Conservation (phyloP, 2,329 filamentous ascomycete genomes). For the Rhynchosporium agropyri region DNA sequence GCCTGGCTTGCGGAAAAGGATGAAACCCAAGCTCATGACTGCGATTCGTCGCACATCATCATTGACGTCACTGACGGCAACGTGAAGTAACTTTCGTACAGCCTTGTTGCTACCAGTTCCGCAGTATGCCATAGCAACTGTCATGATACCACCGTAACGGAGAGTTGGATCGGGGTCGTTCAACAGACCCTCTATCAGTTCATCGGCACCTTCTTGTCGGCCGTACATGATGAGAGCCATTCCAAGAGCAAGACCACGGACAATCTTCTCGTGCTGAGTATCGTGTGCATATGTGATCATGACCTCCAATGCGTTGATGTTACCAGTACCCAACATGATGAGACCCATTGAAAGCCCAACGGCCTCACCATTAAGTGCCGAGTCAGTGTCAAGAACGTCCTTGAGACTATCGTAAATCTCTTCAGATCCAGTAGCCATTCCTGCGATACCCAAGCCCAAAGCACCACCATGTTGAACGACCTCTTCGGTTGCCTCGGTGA, state of each 20-base stretch:
- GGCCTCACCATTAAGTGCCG: conserved; percentile 93
- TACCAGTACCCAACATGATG: conserved; percentile 98
- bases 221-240: conserved; percentile 99
- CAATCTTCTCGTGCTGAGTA: conserved; percentile 98
- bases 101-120: conserved; percentile 98
- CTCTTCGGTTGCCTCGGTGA: conserved; percentile 78
- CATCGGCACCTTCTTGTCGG: conserved; percentile 90
- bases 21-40: conserved; percentile 97
- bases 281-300: conserved; percentile 99
- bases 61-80: conserved; percentile 96
- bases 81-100: conserved; percentile 90
- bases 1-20: conserved; percentile 95
- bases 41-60: conserved; percentile 95
- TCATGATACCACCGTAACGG: conserved; percentile 97
- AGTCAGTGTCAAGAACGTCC: conserved; percentile 87
- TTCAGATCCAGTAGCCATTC: conserved; percentile 93
- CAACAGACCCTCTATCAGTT: conserved; percentile 89
- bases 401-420: conserved; percentile 91
- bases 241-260: conserved; percentile 89
- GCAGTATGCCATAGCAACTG: conserved; percentile 96
- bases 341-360: conserved; percentile 95
- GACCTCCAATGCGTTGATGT: conserved; percentile 87
- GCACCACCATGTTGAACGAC: conserved; percentile 97
- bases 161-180: conserved; percentile 92
- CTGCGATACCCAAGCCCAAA: conserved; percentile 91